Evolutionary conservation across 192 early-diverging fungal species (phyloP), one percentile per base, ranked within the genome.

Genomic region (Mortierella antarctica): DNA sequence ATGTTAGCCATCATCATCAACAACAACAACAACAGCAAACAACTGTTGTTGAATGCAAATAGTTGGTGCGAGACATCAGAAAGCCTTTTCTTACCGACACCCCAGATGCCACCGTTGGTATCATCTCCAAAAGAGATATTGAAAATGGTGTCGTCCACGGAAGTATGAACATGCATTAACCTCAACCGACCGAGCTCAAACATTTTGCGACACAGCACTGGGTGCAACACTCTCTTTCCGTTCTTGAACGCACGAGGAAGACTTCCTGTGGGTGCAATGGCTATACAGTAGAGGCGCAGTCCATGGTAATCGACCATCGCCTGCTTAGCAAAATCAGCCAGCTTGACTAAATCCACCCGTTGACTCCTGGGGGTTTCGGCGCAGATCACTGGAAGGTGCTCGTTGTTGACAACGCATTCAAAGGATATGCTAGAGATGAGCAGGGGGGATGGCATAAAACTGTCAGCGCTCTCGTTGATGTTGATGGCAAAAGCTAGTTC

Each of bases 211-310:
- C 91, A 90, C 39, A 90, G 83, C 53, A 92, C 85, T 5, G 90
- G 80, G 65, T 94, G 91, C 67, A 93, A 77, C 5, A 87, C 84
- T 51, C 88, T 83, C 70, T 89, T 86, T 31, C 92, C 92, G 68
- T 94, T 91, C 73, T 91, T 90, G 73, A 91, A 89, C 0, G 86
- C 84, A 18, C 92, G 88, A 46, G 95, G 94, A 18, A 96, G 74
- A 23, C 87, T 79, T 47, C 87, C 83, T 4, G 85, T 70, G 12
- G 77, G 83, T 47, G 92, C 92, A 64, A 92, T 83, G 10, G 86
- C 83, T 17, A 92, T 77, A 39, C 85, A 85, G 65, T 88, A 96
- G 7, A 90, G 63, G 62, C 89, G 82, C 39, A 96, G 74, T 0
- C 89, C 89, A 70, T 94, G 92, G 17, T 85, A 73, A 21, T 83